Conservation (phyloP, 257 asterid genomes). For the Nicotiana obtusifolia region DNA sequence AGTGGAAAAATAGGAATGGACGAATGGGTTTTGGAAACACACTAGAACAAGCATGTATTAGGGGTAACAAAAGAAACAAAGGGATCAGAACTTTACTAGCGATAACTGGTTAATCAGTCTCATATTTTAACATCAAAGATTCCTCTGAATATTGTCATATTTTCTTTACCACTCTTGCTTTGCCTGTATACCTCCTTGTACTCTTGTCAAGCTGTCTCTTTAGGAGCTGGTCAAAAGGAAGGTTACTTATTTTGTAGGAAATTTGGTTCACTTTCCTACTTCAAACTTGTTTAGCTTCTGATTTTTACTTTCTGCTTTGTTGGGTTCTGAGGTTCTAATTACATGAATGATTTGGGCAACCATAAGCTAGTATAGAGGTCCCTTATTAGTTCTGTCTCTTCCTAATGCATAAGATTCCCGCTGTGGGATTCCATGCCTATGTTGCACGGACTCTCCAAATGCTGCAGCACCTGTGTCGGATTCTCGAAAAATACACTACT, state of each 20-base stretch:
- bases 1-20: neutral
- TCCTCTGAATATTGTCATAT: neutral
- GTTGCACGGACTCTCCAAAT: too few relatives aligned
- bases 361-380: neutral
- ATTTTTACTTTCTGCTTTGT: neutral
- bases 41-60: neutral
- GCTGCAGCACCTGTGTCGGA: too few relatives aligned
- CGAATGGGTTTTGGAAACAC: neutral
- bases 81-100: neutral
- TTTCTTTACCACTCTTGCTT: neutral
- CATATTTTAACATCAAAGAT: neutral
- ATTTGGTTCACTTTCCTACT: neutral
- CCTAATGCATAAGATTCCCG: neutral
- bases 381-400: conserved; percentile 1
- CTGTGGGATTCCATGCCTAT: neutral
- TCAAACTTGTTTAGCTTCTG: neutral
- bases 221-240: neutral
- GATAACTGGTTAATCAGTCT: neutral
- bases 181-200: neutral
- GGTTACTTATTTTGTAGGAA: neutral
- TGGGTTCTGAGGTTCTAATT: neutral
- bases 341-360: neutral
- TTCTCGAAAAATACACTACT: too few relatives aligned
- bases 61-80: neutral
- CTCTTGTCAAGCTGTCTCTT: neutral